phyloP scores from a whole-genome alignment of 2,329 filamentous ascomycete species.

The Plectosphaerella sp. region DNA sequence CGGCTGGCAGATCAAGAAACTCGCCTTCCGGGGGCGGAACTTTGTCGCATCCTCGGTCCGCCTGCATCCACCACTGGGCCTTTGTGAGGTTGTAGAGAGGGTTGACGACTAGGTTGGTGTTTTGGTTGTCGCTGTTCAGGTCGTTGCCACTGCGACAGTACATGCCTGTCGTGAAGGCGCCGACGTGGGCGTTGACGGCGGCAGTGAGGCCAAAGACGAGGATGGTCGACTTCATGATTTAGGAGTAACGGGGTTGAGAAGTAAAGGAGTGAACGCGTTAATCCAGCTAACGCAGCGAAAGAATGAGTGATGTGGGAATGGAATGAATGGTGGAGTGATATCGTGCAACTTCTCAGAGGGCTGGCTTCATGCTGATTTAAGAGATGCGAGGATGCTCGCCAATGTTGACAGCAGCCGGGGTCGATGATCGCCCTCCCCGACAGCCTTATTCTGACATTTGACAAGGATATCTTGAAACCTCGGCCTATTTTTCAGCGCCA shows the following conservation, averaged over 20 bases:
- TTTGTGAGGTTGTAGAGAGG: slow-evolving; percentile 40
- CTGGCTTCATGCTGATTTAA: too few species aligned
- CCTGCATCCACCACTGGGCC: slow-evolving; percentile 47
- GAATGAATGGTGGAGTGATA: not conserved
- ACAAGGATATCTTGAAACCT: too few species aligned
- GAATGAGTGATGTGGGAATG: not conserved
- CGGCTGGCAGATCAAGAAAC: slow-evolving; percentile 41
- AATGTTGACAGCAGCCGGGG: too few species aligned
- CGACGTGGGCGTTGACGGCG: slow-evolving; percentile 8
- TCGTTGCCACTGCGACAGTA: slow-evolving; percentile 22
- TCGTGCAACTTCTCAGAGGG: too few species aligned
- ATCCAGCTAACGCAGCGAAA: not conserved
- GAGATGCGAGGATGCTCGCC: too few species aligned
- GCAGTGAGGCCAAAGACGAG: not conserved
- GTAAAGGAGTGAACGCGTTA: not conserved
- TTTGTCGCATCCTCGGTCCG: slow-evolving; percentile 39
- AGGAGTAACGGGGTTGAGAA: not conserved
- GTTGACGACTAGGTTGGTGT: slow-evolving; percentile 46
- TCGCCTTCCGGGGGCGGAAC: slow-evolving; percentile 18
- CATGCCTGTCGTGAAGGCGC: slow-evolving; percentile 16
- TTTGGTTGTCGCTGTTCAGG: slow-evolving; percentile 26
- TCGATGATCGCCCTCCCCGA: too few species aligned
- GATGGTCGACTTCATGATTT: not conserved
- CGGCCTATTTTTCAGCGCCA: too few species aligned
- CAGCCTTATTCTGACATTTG: too few species aligned